Evolutionary conservation across 2,329 filamentous ascomycete species (phyloP), one percentile per base, ranked within the genome.

Genomic region (Ceratocystis destructans): DNA sequence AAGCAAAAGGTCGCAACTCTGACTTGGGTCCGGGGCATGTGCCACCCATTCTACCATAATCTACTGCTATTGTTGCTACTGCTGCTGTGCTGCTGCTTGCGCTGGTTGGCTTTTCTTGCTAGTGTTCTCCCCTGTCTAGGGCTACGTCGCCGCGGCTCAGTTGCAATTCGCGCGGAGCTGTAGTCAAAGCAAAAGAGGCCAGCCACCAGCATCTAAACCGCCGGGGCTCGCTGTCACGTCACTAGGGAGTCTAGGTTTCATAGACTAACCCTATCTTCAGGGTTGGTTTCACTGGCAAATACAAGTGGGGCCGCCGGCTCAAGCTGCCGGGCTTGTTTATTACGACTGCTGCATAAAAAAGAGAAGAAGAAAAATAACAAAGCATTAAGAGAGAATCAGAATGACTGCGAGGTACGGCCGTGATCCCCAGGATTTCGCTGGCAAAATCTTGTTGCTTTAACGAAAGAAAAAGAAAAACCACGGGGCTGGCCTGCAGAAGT

Each of bases 181-280:
- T 22, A 25, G 50, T 55, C 50, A 55, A 55, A 55, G 50, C 50
- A 57, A 57, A 25, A 50, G 48, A 50, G n/a, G 22, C 50, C 50
- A 20, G 53, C 22, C 28, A 17, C 31, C 22, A 17, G 53, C 53
- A 57, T 3, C 53, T 31, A 57, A 22, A 8, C 53, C 10, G 20
- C 22, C 53, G 25, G 53, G 12, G 37, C 37, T 41, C 10, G 10
- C 37, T 41, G 10, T 41, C 37, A 41, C 37, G 10, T 41, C 37
- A 41, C 33, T 7, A 12, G 12, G 37, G 12, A 12, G 12, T 31
- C 31, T 7, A 17, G 55, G 55, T 59, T 25, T n/a, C 25, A 59
- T 59, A 20, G 5, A 15, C 6, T 37, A 59, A 33, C 55, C 55
- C 25, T 33, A 59, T 6, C 25, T 59, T 59, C 12, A 28, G 55